These are phyloP conservation scores for Stephanodiscus minutulus DNA, from an alignment of 108 stramenopile species.

Conservation along the genomic window DNA sequence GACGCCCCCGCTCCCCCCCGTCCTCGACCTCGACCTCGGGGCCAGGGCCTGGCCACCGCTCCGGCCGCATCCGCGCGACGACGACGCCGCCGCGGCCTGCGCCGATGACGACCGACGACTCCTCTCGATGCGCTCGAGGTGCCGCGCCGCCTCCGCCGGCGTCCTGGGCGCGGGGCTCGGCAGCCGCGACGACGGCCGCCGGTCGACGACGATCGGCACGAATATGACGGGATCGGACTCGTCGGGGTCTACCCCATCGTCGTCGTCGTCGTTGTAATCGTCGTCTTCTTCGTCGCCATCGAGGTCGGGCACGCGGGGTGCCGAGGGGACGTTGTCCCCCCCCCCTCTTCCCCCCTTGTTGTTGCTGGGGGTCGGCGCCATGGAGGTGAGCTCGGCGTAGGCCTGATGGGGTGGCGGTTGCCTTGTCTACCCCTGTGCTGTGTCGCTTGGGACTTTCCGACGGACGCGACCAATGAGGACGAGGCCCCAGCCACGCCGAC, in stretches of 20 bases:
- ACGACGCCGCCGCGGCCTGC: neutral
- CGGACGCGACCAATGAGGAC: too few relatives aligned
- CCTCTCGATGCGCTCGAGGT: slow-evolving; percentile 30
- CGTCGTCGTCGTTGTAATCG: too few relatives aligned
- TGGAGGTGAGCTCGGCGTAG: too few relatives aligned
- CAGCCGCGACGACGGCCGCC: neutral
- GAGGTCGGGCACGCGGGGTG: neutral
- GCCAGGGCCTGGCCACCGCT: too few relatives aligned
- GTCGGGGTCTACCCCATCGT: slow-evolving; percentile 5
- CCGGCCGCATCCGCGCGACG: too few relatives aligned
- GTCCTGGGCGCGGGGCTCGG: slow-evolving; percentile 39
- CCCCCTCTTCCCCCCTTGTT: neutral
- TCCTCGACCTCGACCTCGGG: neutral
- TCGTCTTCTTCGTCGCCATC: too few relatives aligned
- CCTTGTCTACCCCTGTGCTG: too few relatives aligned
- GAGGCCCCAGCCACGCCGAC: too few relatives aligned
- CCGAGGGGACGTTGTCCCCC: neutral
- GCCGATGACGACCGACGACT: too few relatives aligned
- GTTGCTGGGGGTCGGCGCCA: neutral
- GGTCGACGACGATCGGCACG: slow-evolving; percentile 14
- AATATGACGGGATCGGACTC: slow-evolving; percentile 47
- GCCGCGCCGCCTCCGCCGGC: slow-evolving; percentile 22
- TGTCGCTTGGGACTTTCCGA: too few relatives aligned
- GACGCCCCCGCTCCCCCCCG: too few relatives aligned
- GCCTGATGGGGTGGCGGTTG: too few relatives aligned